A percentile compares a stretch with the other conserved stretches of the same genome.
These are phyloP conservation scores for Sedum album DNA, from an alignment of 164 flowering plant species.

Conservation along the genomic window DNA sequence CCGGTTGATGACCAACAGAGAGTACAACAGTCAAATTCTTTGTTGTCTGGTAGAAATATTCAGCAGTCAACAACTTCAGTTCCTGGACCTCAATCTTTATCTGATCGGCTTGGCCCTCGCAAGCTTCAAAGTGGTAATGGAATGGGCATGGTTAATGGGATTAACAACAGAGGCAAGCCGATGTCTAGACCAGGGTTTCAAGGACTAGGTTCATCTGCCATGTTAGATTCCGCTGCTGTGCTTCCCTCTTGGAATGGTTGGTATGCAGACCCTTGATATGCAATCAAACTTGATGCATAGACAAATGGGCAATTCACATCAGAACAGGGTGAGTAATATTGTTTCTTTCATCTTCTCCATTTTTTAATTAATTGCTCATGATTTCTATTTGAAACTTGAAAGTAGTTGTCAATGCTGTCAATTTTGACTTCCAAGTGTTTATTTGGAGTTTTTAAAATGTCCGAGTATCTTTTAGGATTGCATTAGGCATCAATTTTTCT, in stretches of 20 bases:
- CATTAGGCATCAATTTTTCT: not conserved
- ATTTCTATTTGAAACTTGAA: not conserved
- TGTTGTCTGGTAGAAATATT: constrained; percentile 51
- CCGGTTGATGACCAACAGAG: constrained; percentile 79
- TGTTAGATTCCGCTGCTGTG: constrained; percentile 60
- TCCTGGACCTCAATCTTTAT: constrained; percentile 43
- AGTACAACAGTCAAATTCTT: constrained; percentile 58
- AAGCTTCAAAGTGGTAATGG: constrained; percentile 61
- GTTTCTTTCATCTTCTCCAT: not conserved
- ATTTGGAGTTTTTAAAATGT: too few species aligned
- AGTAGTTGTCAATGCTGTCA: not conserved
- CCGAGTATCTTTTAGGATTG: not conserved
- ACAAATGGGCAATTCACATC: constrained; percentile 67
- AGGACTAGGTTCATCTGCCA: constrained; percentile 55
- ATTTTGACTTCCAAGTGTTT: too few species aligned
- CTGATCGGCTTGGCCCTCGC: constrained; percentile 58
- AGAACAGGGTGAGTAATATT: constrained; percentile 54
- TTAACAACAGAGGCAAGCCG: constrained; percentile 52
- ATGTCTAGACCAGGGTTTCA: constrained; percentile 74
- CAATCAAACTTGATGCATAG: constrained; percentile 57
- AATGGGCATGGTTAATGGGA: constrained; percentile 49
- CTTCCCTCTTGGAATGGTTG: constrained; percentile 46
- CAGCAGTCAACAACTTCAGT: constrained; percentile 47
- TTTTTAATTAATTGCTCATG: not conserved
- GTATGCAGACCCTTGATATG: constrained; percentile 57